Evolutionary conservation across 2,329 filamentous ascomycete genomes (phyloP), one percentile per base, ranked within the genome.

Genomic region (Alternaria rosae): DNA sequence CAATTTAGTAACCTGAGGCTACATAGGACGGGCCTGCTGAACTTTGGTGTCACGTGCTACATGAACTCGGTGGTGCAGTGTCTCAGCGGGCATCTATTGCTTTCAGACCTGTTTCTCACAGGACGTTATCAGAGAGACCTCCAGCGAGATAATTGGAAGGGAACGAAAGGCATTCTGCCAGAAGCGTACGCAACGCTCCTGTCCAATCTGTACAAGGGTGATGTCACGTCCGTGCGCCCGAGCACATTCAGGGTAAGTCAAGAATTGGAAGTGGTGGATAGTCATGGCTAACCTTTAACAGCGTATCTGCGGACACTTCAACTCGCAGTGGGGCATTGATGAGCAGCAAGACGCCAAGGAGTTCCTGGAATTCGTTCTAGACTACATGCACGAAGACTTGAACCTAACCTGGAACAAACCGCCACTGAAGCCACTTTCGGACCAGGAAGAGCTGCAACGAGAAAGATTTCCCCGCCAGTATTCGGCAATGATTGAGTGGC

Each of bases 291-390:
- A 79, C 44, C 17, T 11, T 21, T 3, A 5, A 23, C 41, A 62
- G 66, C 86, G 62, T 86, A 88, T 93, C 63, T 90, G 90, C 70
- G 87, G 86, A 5, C 84, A 87, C 17, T 80, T 89, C 67, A 87
- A 87, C 60, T 84, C 86, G 7, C 85, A 87, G 68, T 95, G 93
- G 82, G 92, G 90, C 13, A 90, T 92, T 42, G 84, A 85, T 23
- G 83, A 88, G 52, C 94, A 98, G 76, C 95, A 98, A 79, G 95
- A 99, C 74, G 91, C 93, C 2, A 91, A 94, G 67, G 95, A 98
- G 72, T 97, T 97, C 69, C 89, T 94, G 68, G 88, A 89, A 47
- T 97, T 96, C 74, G 79, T 97, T 25, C 85, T 97, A 38, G 89
- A 92, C 55, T 89, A 91, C 67, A 84, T 98, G 12, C 91, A 94